A percentile compares a stretch with the other conserved stretches of the same genome.
Evolutionary conservation across 2,329 filamentous ascomycete species (phyloP).

Genomic region (Botrytis sinoallii): DNA sequence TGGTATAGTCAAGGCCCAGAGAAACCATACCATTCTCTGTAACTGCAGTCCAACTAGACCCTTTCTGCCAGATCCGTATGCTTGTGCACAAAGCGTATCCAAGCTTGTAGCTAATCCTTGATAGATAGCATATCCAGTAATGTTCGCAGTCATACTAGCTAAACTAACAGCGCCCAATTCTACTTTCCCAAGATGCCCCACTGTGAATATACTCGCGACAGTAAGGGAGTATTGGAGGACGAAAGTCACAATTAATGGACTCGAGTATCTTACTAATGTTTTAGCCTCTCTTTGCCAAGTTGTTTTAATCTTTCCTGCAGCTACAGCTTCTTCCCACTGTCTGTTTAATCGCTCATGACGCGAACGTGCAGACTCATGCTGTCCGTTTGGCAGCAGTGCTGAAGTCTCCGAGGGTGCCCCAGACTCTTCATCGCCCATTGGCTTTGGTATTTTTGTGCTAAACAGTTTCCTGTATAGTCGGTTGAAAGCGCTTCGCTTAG

Average conservation of each 20-base stretch:
- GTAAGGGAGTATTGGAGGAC: constrained; percentile 80
- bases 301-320: constrained; percentile 76
- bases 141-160: constrained; percentile 76
- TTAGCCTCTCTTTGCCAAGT: constrained; percentile 89
- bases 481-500: constrained; percentile 39
- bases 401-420: constrained; percentile 41
- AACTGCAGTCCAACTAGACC: constrained; percentile 82
- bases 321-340: constrained; percentile 84
- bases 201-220: constrained; percentile 76
- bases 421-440: constrained; percentile 43
- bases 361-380: constrained; percentile 45
- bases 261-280: constrained; percentile 69
- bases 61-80: constrained; percentile 87
- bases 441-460: constrained; percentile 52
- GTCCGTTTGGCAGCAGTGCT: constrained; percentile 41
- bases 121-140: constrained; percentile 73
- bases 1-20: constrained; percentile 68
- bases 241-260: constrained; percentile 70
- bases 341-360: constrained; percentile 59
- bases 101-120: constrained; percentile 86
- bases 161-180: constrained; percentile 66
- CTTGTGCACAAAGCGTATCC: constrained; percentile 90
- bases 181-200: constrained; percentile 70
- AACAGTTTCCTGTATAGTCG: constrained; percentile 46
- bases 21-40: constrained; percentile 77